Conservation (phyloP, 1,284 basidiomycete species). For the Trichosporon faecale region DNA sequence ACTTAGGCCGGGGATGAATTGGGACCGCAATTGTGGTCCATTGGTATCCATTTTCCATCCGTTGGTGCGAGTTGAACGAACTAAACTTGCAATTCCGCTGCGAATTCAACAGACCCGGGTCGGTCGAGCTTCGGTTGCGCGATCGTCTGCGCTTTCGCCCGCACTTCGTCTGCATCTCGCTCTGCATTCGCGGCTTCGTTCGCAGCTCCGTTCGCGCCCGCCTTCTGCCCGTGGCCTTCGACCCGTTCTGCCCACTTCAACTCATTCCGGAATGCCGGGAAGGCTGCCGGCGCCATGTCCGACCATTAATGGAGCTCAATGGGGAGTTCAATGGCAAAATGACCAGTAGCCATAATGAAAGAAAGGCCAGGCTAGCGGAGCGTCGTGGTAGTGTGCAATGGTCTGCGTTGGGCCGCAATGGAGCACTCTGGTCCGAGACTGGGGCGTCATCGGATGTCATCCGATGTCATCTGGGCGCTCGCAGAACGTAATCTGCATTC, state of each 20-base stretch:
- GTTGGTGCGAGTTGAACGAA: too few species aligned
- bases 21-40: background rate
- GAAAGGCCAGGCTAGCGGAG: background rate
- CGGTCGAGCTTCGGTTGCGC: background rate
- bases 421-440: too few species aligned
- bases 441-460: too few species aligned
- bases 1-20: background rate
- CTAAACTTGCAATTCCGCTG: background rate
- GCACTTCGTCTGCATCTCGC: background rate
- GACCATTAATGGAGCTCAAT: too few species aligned
- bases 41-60: too few species aligned
- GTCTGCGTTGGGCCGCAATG: background rate
- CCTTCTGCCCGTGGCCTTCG: background rate
- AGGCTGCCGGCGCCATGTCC: background rate
- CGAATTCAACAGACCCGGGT: too few species aligned
- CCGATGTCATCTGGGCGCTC: too few species aligned
- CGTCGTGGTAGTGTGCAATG: background rate
- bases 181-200: background rate
- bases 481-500: background rate
- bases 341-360: background rate
- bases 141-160: background rate
- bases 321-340: background rate
- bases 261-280: background rate
- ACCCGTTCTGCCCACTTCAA: too few species aligned
- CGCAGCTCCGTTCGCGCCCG: background rate